These are phyloP conservation scores for Arxiozyma slooffiae DNA, from an alignment of 1,139 yeast genomes.

Conservation along the genomic window DNA sequence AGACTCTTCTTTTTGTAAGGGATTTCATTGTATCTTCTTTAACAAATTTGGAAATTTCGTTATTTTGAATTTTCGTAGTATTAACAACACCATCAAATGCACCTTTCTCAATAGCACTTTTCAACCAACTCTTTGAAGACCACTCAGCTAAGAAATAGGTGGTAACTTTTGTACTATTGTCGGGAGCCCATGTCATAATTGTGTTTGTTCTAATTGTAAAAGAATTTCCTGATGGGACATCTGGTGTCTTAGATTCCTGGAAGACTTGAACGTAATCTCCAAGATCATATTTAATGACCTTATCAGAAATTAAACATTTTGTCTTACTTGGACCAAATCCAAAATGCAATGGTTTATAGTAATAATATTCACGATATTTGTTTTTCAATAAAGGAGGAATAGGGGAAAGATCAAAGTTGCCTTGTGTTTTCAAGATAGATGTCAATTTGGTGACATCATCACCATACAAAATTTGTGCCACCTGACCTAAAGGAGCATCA, in stretches of 20 bases:
- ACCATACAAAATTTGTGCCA: conserved; percentile 63
- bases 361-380: conserved; percentile 50
- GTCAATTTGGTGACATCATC: conserved; percentile 48
- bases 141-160: conserved; percentile 67
- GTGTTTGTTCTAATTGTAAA: conserved; percentile 64
- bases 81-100: conserved; percentile 57
- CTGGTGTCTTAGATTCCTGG: conserved; percentile 74
- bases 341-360: conserved; percentile 68
- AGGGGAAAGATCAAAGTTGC: conserved; percentile 57
- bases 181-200: conserved; percentile 57
- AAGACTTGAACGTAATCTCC: conserved; percentile 49
- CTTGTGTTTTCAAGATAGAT: conserved; percentile 49
- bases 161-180: conserved; percentile 58
- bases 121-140: conserved; percentile 48
- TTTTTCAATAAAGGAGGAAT: conserved; percentile 40
- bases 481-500: conserved; percentile 72
- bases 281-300: conserved; percentile 50
- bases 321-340: conserved; percentile 95
- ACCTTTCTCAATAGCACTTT: conserved; percentile 49
- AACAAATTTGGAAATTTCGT: conserved; percentile 32
- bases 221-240: conserved; percentile 85
- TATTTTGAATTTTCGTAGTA: conserved; percentile 40
- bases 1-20: conserved; percentile 6
- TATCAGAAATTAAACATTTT: conserved; percentile 64
- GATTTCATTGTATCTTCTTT: conserved; percentile 19